A percentile compares a stretch with the other conserved stretches of the same genome.
phyloP scores from a whole-genome alignment of 1,284 basidiomycete genomes.

The Porogramme epimiltina region DNA sequence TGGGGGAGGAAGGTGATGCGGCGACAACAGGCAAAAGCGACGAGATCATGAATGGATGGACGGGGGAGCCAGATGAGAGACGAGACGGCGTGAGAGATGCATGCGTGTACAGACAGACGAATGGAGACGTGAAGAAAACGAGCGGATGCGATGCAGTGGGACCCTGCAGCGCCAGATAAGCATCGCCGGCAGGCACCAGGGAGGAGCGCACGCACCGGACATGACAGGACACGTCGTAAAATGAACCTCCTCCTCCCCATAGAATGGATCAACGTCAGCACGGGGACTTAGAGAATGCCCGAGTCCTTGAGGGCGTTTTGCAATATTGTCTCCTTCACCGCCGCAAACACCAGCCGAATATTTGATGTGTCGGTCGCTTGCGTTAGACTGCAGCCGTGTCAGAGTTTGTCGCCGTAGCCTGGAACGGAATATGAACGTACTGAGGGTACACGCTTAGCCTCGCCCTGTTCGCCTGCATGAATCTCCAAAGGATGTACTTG shows the following conservation, averaged over 20 bases:
- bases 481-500: slow-evolving; percentile 97
- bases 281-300: slow-evolving; percentile 59
- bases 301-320: slow-evolving; percentile 88
- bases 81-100: slow-evolving; percentile 6
- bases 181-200: background rate
- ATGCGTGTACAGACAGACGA: slow-evolving; percentile 1
- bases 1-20: background rate
- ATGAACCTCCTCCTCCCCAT: background rate
- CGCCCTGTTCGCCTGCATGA: slow-evolving; percentile 93
- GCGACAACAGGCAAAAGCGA: slow-evolving; percentile 20
- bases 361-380: slow-evolving; percentile 83
- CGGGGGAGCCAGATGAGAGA: slow-evolving; percentile 8
- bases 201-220: slow-evolving; percentile 8
- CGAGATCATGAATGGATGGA: slow-evolving; percentile 17
- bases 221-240: slow-evolving; percentile 10
- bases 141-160: slow-evolving; percentile 6
- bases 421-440: too few relatives aligned
- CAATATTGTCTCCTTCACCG: slow-evolving; percentile 97
- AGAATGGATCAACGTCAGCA: background rate
- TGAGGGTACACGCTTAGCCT: slow-evolving; percentile 90
- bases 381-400: slow-evolving; percentile 60
- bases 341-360: slow-evolving; percentile 91
- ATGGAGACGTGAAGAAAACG: background rate
- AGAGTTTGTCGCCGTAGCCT: too few relatives aligned
- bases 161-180: slow-evolving; percentile 2